A percentile compares a stretch with the other conserved stretches of the same genome.
Evolutionary conservation across 1,284 basidiomycete genomes (phyloP).

Genomic region (Cutaneotrichosporon cutaneum): DNA sequence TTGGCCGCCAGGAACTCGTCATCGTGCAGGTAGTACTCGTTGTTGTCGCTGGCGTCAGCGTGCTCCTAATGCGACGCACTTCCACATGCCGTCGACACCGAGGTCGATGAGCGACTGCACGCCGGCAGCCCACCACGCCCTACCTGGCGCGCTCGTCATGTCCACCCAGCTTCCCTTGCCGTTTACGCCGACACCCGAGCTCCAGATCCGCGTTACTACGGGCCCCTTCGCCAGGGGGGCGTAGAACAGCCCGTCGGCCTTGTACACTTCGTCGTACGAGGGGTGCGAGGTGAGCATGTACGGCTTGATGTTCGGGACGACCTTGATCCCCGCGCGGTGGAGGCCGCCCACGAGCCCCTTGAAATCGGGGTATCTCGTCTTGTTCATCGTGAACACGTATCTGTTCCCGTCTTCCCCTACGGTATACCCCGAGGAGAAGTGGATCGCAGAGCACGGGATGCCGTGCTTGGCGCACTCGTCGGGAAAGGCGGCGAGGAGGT

Average conservation of each 20-base stretch:
- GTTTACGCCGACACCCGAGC: conserved; percentile 49
- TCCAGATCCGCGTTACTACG: conserved; percentile 53
- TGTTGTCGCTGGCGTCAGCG: conserved; percentile 50
- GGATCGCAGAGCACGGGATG: conserved; percentile 53
- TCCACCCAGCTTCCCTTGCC: conserved; percentile 54
- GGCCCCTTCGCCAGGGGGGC: conserved; percentile 41
- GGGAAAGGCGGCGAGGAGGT: conserved; percentile 52
- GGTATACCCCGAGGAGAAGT: conserved; percentile 54
- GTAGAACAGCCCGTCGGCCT: conserved; percentile 49
- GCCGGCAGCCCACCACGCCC: conserved; percentile 54
- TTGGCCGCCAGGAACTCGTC: conserved; percentile 45
- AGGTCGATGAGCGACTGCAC: conserved; percentile 48
- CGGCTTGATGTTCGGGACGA: conserved; percentile 55
- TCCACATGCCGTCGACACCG: conserved; percentile 54
- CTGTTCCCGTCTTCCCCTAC: conserved; percentile 50
- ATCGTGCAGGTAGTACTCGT: conserved; percentile 54
- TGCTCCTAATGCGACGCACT: conserved; percentile 34
- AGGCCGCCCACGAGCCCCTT: conserved; percentile 49
- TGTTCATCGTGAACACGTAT: conserved; percentile 55
- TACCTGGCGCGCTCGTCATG: conserved; percentile 49
- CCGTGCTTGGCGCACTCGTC: conserved; percentile 51
- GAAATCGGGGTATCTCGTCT: conserved; percentile 54
- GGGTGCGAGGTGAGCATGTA: conserved; percentile 49
- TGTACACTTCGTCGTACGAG: conserved; percentile 42
- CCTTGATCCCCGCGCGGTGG: conserved; percentile 53